Evolutionary conservation across 495 filamentous ascomycete genomes (phyloP).

Genomic region (Podospora fimiseda): DNA sequence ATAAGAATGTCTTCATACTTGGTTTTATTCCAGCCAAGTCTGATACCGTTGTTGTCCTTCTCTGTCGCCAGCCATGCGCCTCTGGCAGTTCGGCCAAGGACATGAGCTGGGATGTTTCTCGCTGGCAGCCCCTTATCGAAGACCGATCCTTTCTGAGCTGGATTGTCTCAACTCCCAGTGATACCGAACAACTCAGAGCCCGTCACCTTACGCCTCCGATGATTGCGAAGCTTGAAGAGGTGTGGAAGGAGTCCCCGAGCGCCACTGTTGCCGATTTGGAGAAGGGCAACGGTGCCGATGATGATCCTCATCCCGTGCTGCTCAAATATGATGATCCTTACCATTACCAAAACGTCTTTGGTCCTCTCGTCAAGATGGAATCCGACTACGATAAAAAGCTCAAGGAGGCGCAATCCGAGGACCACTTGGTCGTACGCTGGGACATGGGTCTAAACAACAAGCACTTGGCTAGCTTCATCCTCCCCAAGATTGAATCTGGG

Average conservation of each 20-base stretch:
- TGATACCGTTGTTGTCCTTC: constrained; percentile 92
- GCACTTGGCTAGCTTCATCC: constrained; percentile 89
- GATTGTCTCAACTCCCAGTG: constrained; percentile 84
- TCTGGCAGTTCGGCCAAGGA: constrained; percentile 95
- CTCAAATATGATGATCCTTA: constrained; percentile 96
- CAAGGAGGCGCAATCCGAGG: constrained; percentile 96
- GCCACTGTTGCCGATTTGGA: constrained; percentile 91
- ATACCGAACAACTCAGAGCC: constrained; percentile 93
- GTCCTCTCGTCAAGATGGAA: constrained; percentile 96
- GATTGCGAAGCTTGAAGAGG: constrained; percentile 94
- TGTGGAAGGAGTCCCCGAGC: constrained; percentile 94
- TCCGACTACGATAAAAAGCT: constrained; percentile 99
- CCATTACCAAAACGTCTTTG: constrained; percentile 99
- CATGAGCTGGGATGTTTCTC: constrained; percentile 99
- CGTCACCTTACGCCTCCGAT: constrained; percentile 90
- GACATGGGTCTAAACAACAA: constrained; percentile 97
- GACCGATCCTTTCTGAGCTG: constrained; percentile 92
- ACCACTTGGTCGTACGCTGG: constrained; percentile 90
- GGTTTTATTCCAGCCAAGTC: constrained; percentile 99
- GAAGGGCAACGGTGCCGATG: constrained; percentile 87
- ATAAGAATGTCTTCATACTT: constrained; percentile 98
- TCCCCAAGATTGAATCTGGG: constrained; percentile 94
- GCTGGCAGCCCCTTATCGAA: constrained; percentile 96
- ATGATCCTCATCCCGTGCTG: constrained; percentile 89
- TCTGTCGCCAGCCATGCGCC: constrained; percentile 95